Evolutionary conservation across 75 land plant genomes (phyloP).

Genomic region (Picea sitchensis): DNA sequence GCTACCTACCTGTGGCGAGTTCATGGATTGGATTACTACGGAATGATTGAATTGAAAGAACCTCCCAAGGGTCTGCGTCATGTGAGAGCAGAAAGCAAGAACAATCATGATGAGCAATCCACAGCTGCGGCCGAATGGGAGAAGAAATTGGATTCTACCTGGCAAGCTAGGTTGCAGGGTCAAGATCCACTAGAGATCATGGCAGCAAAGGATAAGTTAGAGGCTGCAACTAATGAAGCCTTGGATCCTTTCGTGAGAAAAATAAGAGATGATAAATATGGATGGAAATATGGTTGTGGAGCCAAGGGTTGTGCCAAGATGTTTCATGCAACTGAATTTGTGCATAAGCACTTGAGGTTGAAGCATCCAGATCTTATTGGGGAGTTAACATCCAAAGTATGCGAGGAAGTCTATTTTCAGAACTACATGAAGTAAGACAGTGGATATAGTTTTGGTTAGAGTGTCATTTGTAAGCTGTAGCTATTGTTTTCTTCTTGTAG

Average conservation of each 20-base stretch:
- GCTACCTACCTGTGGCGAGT: conserved; percentile 94
- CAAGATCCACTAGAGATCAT: conserved; percentile 84
- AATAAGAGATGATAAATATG: conserved; percentile 99
- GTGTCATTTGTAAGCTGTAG: neutral
- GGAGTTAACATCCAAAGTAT: conserved; percentile 80
- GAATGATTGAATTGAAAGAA: conserved; percentile 75
- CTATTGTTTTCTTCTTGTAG: neutral
- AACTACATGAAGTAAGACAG: conserved; percentile 92
- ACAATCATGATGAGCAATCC: conserved; percentile 28
- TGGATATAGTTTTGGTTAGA: conserved; percentile 2
- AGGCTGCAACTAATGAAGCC: conserved; percentile 71
- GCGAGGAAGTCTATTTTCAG: conserved; percentile 91
- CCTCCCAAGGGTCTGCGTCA: conserved; percentile 84
- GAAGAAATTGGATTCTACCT: conserved; percentile 78
- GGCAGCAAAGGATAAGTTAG: conserved; percentile 92
- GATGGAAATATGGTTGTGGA: conserved; percentile 99
- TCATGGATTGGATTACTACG: conserved; percentile 97
- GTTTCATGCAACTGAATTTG: conserved; percentile 98
- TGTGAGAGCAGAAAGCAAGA: conserved; percentile 69
- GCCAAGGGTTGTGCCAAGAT: conserved; percentile 99
- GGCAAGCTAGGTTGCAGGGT: conserved; percentile 83
- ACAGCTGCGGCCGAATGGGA: conserved; percentile 72
- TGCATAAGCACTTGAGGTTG: conserved; percentile 95
- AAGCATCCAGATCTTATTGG: conserved; percentile 88
- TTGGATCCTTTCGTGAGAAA: conserved; percentile 92